A percentile compares a stretch with the other conserved stretches of the same genome.
phyloP scores from a whole-genome alignment of 345 rosid genomes.

The Combretum micranthum region DNA sequence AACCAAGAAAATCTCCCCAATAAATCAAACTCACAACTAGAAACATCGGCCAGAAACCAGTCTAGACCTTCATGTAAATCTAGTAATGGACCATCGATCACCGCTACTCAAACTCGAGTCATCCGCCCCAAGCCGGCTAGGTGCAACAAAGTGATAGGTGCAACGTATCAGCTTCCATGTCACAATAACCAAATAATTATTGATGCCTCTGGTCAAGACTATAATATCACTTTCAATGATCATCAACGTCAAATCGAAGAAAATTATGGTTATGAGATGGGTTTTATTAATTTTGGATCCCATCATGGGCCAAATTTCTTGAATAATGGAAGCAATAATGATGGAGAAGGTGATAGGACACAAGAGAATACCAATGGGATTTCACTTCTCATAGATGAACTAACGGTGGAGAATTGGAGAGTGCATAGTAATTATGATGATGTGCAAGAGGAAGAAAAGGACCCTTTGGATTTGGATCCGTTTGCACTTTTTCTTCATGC shows the following conservation, averaged over 20 bases:
- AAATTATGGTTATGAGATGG: neutral
- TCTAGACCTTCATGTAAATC: constrained; percentile 1
- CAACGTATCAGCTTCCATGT: neutral
- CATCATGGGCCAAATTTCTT: neutral
- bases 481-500: constrained; percentile 26
- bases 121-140: constrained; percentile 28
- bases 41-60: neutral
- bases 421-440: too few species aligned
- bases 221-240: neutral
- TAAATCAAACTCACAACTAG: neutral
- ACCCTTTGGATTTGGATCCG: constrained; percentile 26
- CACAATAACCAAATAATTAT: too few species aligned
- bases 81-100: neutral
- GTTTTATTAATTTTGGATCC: constrained; percentile 15
- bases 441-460: constrained; percentile 5
- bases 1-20: neutral
- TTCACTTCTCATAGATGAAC: too few species aligned
- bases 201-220: neutral
- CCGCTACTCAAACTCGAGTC: constrained; percentile 8
- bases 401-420: too few species aligned
- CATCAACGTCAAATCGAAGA: neutral
- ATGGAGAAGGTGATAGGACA: neutral
- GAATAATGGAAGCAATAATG: neutral
- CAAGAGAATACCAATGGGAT: too few species aligned
- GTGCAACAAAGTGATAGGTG: constrained; percentile 16